These are phyloP conservation scores for Aspergillus pseudoterreus DNA, from an alignment of 2,329 filamentous ascomycete species.

Conservation along the genomic window DNA sequence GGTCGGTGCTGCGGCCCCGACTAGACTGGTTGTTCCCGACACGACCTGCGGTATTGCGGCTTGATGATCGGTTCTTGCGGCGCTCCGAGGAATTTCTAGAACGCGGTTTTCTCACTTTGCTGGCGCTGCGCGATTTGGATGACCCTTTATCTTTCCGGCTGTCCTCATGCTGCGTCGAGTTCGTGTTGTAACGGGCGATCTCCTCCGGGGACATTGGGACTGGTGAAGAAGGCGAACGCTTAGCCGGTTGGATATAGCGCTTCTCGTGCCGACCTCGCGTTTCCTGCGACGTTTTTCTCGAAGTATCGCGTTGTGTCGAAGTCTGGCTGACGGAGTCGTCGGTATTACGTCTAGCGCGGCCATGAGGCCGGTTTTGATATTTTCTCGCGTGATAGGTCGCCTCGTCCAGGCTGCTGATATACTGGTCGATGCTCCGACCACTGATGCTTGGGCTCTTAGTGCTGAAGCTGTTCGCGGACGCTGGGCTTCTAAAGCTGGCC, in stretches of 20 bases:
- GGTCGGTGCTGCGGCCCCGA: conserved; percentile 60
- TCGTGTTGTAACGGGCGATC: conserved; percentile 47
- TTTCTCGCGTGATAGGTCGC: conserved; percentile 62
- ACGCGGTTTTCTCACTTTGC: conserved; percentile 51
- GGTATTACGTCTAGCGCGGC: conserved; percentile 50
- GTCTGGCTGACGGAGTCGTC: conserved; percentile 44
- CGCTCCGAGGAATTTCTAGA: conserved; percentile 27
- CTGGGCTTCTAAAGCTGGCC: conserved; percentile 38
- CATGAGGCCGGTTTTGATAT: conserved; percentile 44
- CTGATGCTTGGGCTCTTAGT: conserved; percentile 57
- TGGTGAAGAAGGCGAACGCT: conserved; percentile 86
- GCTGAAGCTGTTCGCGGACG: conserved; percentile 46
- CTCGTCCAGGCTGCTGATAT: conserved; percentile 80
- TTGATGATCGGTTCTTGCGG: conserved; percentile 38
- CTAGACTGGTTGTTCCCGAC: conserved; percentile 26
- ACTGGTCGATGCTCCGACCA: conserved; percentile 70
- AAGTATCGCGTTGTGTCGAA: conserved; percentile 45
- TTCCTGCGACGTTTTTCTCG: conserved; percentile 64
- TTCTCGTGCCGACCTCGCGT: conserved; percentile 61
- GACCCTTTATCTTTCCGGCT: conserved; percentile 42
- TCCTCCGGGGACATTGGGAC: conserved; percentile 94
- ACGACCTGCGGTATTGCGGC: conserved; percentile 39
- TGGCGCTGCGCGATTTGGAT: conserved; percentile 36
- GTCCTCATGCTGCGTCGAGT: conserved; percentile 46
- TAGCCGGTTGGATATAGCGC: conserved; percentile 69